These are phyloP conservation scores for Rhodotorula toruloides DNA, from an alignment of 768 basidiomycete species.

Conservation along the genomic window DNA sequence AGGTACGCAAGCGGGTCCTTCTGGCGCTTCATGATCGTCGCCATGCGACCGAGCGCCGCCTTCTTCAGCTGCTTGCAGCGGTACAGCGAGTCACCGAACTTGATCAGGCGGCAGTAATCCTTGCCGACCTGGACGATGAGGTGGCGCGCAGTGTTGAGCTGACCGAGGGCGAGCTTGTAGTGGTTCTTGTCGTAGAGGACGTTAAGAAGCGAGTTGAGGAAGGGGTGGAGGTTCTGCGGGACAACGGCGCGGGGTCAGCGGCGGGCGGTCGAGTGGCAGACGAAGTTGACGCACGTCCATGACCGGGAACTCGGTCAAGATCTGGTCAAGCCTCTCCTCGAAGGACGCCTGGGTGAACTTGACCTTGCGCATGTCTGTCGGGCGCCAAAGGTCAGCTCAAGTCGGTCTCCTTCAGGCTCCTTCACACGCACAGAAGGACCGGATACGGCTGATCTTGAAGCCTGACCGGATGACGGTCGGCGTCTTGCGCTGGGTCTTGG, in stretches of 20 bases:
- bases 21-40: slow-evolving; percentile 95
- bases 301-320: slow-evolving; percentile 93
- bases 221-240: slow-evolving; percentile 80
- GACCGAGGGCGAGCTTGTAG: slow-evolving; percentile 96
- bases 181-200: slow-evolving; percentile 99
- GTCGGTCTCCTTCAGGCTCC: accelerated
- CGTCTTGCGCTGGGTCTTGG: slow-evolving; percentile 93
- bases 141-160: slow-evolving; percentile 90
- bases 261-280: neutral
- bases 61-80: slow-evolving; percentile 97
- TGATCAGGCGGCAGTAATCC: slow-evolving; percentile 91
- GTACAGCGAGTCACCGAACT: slow-evolving; percentile 96
- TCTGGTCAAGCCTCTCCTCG: slow-evolving; percentile 88
- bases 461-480: slow-evolving; percentile 99
- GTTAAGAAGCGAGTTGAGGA: slow-evolving; percentile 90
- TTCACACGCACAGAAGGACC: slow-evolving; percentile 49
- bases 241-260: neutral
- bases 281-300: slow-evolving; percentile 66
- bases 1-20: slow-evolving; percentile 98
- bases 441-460: slow-evolving; percentile 98
- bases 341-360: slow-evolving; percentile 97
- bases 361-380: slow-evolving; percentile 86
- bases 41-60: slow-evolving; percentile 98
- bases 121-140: slow-evolving; percentile 95
- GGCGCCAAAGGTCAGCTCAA: slow-evolving; percentile 45